Percentiles rank a stretch among this genome's conserved stretches.
Evolutionary conservation across 257 asterid genomes (phyloP).

Genomic region (Gentiana dahurica): DNA sequence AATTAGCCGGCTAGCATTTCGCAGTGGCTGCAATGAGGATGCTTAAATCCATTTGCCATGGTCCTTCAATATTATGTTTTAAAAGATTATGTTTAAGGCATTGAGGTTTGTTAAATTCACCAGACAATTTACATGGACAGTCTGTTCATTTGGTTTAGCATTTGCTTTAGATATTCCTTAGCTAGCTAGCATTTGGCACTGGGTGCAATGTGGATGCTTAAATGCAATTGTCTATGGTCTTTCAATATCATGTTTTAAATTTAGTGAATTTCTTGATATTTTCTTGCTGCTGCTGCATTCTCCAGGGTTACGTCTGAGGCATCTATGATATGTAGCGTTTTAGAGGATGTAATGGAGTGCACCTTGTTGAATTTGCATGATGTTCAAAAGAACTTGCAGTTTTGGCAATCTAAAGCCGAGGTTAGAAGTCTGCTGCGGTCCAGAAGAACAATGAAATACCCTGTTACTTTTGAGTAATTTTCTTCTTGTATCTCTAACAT

Average conservation of each 20-base stretch:
- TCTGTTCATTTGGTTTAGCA: background rate
- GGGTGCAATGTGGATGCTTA: background rate
- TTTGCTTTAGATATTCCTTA: no score
- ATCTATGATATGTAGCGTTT: slow-evolving; percentile 32
- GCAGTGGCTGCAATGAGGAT: no score
- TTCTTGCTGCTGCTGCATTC: slow-evolving; percentile 10
- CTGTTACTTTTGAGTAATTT: background rate
- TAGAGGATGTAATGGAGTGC: slow-evolving; percentile 77
- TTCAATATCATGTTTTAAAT: slow-evolving; percentile 1
- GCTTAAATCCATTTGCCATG: no score
- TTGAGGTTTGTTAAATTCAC: no score
- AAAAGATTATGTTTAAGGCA: no score
- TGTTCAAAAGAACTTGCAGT: slow-evolving; percentile 67
- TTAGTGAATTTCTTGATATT: slow-evolving; percentile 1
- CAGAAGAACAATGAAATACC: background rate
- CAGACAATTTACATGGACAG: no score
- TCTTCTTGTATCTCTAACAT: background rate
- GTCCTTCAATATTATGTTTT: no score
- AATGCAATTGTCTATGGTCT: background rate
- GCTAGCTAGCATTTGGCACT: no score
- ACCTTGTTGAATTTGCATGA: slow-evolving; percentile 59
- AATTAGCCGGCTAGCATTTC: background rate
- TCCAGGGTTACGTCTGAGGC: slow-evolving; percentile 53
- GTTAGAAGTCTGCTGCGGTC: slow-evolving; percentile 26
- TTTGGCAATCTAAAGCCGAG: slow-evolving; percentile 89